Conservation (phyloP, 805 yeast species). For the Sugiyamaella chiloensis region DNA sequence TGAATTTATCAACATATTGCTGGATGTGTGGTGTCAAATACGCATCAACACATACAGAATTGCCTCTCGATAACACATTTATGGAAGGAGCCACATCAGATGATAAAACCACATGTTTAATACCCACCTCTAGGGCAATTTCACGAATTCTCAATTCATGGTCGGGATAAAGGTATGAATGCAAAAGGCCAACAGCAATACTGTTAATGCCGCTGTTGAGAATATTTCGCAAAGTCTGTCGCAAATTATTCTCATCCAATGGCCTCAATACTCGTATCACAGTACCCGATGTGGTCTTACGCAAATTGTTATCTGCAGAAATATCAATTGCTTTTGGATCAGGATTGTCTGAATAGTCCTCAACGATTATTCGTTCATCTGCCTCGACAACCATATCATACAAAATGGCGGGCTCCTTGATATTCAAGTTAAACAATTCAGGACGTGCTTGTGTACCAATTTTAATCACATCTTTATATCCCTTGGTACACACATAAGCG, state of each 20-base stretch:
- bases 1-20: constrained; percentile 59
- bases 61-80: constrained; percentile 67
- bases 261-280: constrained; percentile 51
- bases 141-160: constrained; percentile 60
- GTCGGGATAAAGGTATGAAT: constrained; percentile 65
- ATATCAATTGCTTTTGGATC: neutral
- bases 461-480: constrained; percentile 72
- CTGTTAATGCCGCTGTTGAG: constrained; percentile 60
- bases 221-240: constrained; percentile 40
- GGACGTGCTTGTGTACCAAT: constrained; percentile 95
- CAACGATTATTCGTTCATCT: constrained; percentile 74
- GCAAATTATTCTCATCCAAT: constrained; percentile 47
- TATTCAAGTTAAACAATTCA: constrained; percentile 75
- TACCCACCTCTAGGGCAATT: constrained; percentile 63
- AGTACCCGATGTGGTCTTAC: constrained; percentile 50
- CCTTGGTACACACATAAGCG: constrained; percentile 79
- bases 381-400: constrained; percentile 76
- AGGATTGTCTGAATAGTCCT: constrained; percentile 75
- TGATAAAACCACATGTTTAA: constrained; percentile 63
- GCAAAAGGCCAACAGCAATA: constrained; percentile 66
- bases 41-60: constrained; percentile 76
- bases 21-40: constrained; percentile 72
- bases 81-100: constrained; percentile 72
- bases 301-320: constrained; percentile 22
- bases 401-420: constrained; percentile 64